Evolutionary conservation across 345 rosid genomes (phyloP), one percentile per base, ranked within the genome.

Genomic region (Ricinus communis): DNA sequence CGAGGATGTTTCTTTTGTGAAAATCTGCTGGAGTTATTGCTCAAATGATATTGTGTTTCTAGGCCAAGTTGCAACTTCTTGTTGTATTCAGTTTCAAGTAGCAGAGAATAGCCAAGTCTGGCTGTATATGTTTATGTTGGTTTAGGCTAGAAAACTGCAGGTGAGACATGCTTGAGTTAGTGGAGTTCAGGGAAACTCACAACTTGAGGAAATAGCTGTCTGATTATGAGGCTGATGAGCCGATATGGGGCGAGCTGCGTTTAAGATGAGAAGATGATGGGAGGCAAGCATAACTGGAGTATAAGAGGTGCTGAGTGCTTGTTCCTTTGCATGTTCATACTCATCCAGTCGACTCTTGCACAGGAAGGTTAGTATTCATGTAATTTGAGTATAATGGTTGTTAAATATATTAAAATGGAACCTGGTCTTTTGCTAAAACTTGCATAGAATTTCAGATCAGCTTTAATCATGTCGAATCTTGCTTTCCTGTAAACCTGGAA

Each of bases 251-350:
- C 57, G 31, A 38, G 33, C 71, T 77, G 78, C 62, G 62, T 61
- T 71, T 66, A 71, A 71, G 75, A 82, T 79, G 84, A 77, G 86
- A 75, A 51, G 72, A 80, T 81, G 84, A 87, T 83, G 87, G 86
- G 30, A 74, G 61, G 79, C 61, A 55, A 62, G 81, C 68, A 69
- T 50, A 33, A 3, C 66, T 61, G 78, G 85, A 66, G 53, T 15
- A 51, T 71, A 50, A 70, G 62, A 72, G 21, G 62, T 64, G 66
- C 71, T 67, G 73, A 22, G n/a, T 73, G 62, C 38, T 59, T 68
- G 12, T 40, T 56, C 31, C 40, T 77, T 56, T 80, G 77, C 82
- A 73, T 85, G 22, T 33, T 79, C 70, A 54, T 75, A n/a, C 62
- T 81, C 5, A 38, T 77, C 72, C 74, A 30, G 63, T 83, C 81